Percentiles rank a stretch among this genome's conserved stretches.
Conservation (phyloP, 2,329 filamentous ascomycete genomes). For the Huntiella decipiens region DNA sequence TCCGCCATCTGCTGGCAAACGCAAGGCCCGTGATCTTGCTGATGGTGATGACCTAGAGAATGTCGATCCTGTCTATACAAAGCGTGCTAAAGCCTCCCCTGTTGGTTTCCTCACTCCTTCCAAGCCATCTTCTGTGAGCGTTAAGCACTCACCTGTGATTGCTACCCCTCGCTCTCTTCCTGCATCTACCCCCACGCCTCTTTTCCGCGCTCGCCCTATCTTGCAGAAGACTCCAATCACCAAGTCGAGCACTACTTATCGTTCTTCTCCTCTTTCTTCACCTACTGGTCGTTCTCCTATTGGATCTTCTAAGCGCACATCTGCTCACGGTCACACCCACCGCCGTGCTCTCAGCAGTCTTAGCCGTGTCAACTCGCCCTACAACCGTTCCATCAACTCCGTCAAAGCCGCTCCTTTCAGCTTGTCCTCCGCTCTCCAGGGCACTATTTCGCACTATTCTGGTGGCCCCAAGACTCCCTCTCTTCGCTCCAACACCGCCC, state of each 20-base stretch:
- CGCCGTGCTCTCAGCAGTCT: constrained; percentile 36
- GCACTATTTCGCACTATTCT: constrained; percentile 47
- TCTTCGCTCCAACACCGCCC: constrained; percentile 15
- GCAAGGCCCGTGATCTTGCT: constrained; percentile 34
- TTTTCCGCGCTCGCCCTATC: constrained; percentile 23
- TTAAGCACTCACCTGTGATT: constrained; percentile 16
- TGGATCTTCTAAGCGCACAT: constrained; percentile 42
- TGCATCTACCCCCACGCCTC: constrained; percentile 15
- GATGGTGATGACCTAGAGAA: constrained; percentile 39
- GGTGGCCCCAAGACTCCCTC: constrained; percentile 19
- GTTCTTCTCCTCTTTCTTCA: constrained; percentile 28
- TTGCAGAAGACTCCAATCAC: constrained; percentile 33
- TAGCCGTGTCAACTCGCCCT: constrained; percentile 52
- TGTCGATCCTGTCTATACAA: constrained; percentile 39
- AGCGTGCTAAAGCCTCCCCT: constrained; percentile 33
- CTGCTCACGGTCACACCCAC: constrained; percentile 45
- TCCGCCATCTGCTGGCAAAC: constrained; percentile 27
- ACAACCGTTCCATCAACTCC: constrained; percentile 28
- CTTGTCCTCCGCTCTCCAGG: constrained; percentile 64
- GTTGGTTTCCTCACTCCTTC: constrained; percentile 16
- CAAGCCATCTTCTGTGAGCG: constrained; percentile 25
- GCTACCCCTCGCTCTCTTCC: constrained; percentile 17
- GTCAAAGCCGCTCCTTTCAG: constrained; percentile 42
- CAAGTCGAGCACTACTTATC: constrained; percentile 22
- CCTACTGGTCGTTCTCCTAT: constrained; percentile 66